phyloP scores from a whole-genome alignment of 768 basidiomycete genomes.

The Hericium alpestre region DNA sequence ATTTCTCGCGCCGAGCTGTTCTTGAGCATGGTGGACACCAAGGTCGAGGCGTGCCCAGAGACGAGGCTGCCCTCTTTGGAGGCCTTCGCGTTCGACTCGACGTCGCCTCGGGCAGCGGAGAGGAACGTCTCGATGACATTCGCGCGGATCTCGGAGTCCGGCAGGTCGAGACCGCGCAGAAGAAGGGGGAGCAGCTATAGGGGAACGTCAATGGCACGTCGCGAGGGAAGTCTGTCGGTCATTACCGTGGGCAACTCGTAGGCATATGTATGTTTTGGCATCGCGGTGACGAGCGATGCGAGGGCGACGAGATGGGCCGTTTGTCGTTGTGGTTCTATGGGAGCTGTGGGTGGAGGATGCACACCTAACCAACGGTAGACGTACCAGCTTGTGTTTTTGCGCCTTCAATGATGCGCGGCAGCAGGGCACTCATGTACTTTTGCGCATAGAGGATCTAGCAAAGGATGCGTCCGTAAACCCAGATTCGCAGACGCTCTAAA shows the following conservation, averaged over 20 bases:
- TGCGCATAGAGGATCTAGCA: slow-evolving; percentile 63
- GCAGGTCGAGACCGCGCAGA: slow-evolving; percentile 72
- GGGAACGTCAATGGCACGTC: neutral
- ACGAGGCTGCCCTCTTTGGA: slow-evolving; percentile 27
- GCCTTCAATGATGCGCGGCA: slow-evolving; percentile 67
- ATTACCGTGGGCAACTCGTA: slow-evolving; percentile 55
- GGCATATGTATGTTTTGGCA: slow-evolving; percentile 66
- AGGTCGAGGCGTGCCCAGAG: slow-evolving; percentile 57
- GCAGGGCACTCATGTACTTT: slow-evolving; percentile 57
- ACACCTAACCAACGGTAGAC: slow-evolving; percentile 13
- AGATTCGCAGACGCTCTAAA: neutral
- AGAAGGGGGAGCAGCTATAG: slow-evolving; percentile 82
- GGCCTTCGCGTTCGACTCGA: slow-evolving; percentile 26
- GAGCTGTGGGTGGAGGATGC: neutral
- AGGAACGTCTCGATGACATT: slow-evolving; percentile 76
- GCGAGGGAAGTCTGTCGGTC: neutral
- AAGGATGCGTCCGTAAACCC: neutral
- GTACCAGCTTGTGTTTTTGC: slow-evolving; percentile 46
- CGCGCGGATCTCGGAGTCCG: slow-evolving; percentile 60
- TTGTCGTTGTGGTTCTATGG: slow-evolving; percentile 40
- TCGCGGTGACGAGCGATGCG: slow-evolving; percentile 65
- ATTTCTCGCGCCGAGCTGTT: slow-evolving; percentile 42
- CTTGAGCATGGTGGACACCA: slow-evolving; percentile 63
- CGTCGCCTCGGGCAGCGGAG: slow-evolving; percentile 52
- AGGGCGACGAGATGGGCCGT: slow-evolving; percentile 75